Evolutionary conservation across 1,139 yeast species (phyloP), one percentile per base, ranked within the genome.

Genomic region (Suhomyces chickasaworum): DNA sequence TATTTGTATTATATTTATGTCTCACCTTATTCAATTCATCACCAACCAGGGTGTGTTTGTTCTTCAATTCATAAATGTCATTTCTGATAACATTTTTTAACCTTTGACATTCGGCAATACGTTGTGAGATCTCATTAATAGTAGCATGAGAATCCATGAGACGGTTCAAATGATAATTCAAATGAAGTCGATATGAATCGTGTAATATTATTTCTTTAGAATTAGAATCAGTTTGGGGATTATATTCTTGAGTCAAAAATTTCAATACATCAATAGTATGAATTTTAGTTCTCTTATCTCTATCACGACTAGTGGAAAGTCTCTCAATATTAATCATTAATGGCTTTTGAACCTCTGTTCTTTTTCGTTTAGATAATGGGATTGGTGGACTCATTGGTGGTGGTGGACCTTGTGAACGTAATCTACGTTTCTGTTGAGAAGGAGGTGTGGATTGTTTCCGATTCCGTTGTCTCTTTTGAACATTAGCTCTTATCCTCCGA

Each of bases 41-140:
- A 4, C 75, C 77, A 18, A 77, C 70, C 4, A 54, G 49, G 17
- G 67, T 61, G 45, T 78, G 78, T 10, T 68, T 63, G 36, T 68
- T 59, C 41, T 76, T 62, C 8, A 73, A 52, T 9, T 72, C 66
- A 48, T 67, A 70, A 1, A 80, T 72, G 39, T 65, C 57, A n/a
- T 55, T 47, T 48, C 86, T 58, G 17, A 71, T 51, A 3, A 66
- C 68, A 42, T 71, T 69, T 54, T 81, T 81, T 38, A 63, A 59
- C 37, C 57, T 57, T 51, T 75, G 80, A 1, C 71, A 62, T 27
- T 61, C 64, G 7, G 54, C 48, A 7, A 81, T 66, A 29, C 72
- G 72, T 31, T 60, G 61, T 1, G 70, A 55, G 7, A 79, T 60
- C 40, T 73, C 72, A 39, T 71, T 68, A 37, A 80, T 77, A 21